Evolutionary conservation across 2,329 filamentous ascomycete species (phyloP).

Genomic region (Berkeleyomyces basicola): DNA sequence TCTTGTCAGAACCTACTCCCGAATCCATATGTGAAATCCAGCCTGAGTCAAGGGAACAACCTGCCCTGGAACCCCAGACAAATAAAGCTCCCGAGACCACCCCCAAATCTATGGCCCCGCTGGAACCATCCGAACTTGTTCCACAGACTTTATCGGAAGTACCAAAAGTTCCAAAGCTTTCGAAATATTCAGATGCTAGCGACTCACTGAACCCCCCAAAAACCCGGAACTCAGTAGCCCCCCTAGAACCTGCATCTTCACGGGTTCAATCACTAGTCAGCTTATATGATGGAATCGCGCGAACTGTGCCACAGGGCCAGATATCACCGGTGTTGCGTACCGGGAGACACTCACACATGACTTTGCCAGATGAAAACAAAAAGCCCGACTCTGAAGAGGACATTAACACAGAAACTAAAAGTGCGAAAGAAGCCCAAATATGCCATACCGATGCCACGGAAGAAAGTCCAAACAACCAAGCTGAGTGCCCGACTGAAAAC

Average conservation of each 20-base stretch:
- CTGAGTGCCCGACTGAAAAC: no score
- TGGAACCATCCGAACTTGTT: background rate
- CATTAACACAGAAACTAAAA: background rate
- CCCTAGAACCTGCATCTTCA: conserved; percentile 4
- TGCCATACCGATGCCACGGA: background rate
- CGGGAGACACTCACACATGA: background rate
- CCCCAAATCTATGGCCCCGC: background rate
- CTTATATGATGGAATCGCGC: conserved; percentile 31
- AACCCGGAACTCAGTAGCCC: conserved; percentile 2
- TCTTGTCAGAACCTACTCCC: background rate
- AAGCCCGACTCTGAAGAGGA: background rate
- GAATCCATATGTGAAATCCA: background rate
- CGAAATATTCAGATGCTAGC: background rate
- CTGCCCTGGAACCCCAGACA: background rate
- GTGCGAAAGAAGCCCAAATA: background rate
- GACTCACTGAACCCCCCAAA: conserved; percentile 1
- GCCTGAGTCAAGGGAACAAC: background rate
- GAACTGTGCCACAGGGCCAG: conserved; percentile 13
- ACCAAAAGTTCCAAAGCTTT: background rate
- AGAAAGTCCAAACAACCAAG: no score
- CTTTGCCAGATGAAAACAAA: background rate
- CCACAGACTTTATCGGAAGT: background rate
- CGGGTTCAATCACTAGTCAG: conserved; percentile 32
- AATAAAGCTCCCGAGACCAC: background rate
- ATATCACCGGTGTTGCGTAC: background rate